Percentiles rank a stretch among this genome's conserved stretches.
Evolutionary conservation across 2,329 filamentous ascomycete species (phyloP).

Genomic region (Metarhizium rileyi): DNA sequence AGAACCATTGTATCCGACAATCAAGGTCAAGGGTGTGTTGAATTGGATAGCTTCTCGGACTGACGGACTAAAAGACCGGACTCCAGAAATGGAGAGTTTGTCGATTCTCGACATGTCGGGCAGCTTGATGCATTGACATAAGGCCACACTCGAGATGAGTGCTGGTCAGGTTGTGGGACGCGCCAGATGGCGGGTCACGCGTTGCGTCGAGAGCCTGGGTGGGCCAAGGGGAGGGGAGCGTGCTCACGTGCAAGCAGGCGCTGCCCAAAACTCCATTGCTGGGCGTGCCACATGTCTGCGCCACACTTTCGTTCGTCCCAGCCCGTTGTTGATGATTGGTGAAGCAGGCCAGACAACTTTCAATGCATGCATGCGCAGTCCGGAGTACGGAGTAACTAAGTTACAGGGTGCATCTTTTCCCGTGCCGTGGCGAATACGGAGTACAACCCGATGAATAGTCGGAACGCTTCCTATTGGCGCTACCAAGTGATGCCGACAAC

Average conservation of each 20-base stretch:
- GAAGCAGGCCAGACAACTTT: too few species aligned
- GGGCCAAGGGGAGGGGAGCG: neutral
- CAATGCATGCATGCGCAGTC: too few species aligned
- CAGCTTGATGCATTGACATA: conserved; percentile 7
- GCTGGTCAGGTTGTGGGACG: neutral
- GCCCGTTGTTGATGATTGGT: too few species aligned
- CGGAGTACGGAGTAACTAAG: too few species aligned
- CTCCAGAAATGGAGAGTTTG: conserved; percentile 74
- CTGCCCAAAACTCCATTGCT: too few species aligned
- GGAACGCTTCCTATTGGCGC: too few species aligned
- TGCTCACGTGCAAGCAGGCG: conserved; percentile 6
- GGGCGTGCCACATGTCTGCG: too few species aligned
- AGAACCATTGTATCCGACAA: conserved; percentile 94
- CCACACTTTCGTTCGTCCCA: too few species aligned
- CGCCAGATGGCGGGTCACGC: conserved; percentile 3
- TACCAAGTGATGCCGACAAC: too few species aligned
- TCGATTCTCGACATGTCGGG: conserved; percentile 67
- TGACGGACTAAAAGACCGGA: conserved; percentile 75
- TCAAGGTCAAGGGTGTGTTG: conserved; percentile 82
- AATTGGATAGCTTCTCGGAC: conserved; percentile 75
- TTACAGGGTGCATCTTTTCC: too few species aligned
- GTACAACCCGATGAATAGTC: too few species aligned
- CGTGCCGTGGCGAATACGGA: too few species aligned
- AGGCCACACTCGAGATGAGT: neutral
- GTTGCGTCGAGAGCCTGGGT: neutral